Evolutionary conservation across 345 rosid species (phyloP), one percentile per base, ranked within the genome.

Genomic region (Eucalyptus grandis): DNA sequence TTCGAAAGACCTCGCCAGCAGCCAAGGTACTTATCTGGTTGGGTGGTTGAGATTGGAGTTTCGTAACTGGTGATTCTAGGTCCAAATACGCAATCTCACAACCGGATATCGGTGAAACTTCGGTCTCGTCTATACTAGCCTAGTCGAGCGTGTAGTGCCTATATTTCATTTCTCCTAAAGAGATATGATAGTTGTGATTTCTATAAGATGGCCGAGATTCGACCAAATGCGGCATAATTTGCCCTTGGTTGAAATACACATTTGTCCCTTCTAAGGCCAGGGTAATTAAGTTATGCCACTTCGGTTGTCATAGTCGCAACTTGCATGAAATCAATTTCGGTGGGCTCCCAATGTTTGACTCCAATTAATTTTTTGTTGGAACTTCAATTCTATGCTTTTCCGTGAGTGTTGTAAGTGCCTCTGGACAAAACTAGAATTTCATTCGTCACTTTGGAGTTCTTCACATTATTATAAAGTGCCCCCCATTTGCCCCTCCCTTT

Each of bases 211-310:
- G 7, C 81, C 12, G 0, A 4, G 12, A 31, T 6, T 4, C 3
- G 15, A 27, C n/a, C 7, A n/a, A 6, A 62, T 12, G 34, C 1
- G 31, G 69, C 31, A 6, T 62, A 27, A 62, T 27, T 50, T 11
- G 17, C 27, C 69, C 17, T 62, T 14, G 16, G n/a, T 62, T 14
- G 17, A 14, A 62, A 30, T 12, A 62, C 34, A 27, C 34, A 13
- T 0, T 30, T 62, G 34, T 62, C 34, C 4, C 34, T 62, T 6
- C 8, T 30, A 13, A n/a, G 10, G 0, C 2, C 19, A 4, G 3
- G 5, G 5, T 65, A 14, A 65, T 65, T 14, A 7, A 4, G 37
- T 65, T 14, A 14, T 8, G 5, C 34, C 37, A 65, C 3, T 65
- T 65, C 10, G 0, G 10, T 65, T 65, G 16, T 30, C 37, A 4